Evolutionary conservation across 176 grass and related monocot genomes (phyloP).

Genomic region (Carex kokanica): DNA sequence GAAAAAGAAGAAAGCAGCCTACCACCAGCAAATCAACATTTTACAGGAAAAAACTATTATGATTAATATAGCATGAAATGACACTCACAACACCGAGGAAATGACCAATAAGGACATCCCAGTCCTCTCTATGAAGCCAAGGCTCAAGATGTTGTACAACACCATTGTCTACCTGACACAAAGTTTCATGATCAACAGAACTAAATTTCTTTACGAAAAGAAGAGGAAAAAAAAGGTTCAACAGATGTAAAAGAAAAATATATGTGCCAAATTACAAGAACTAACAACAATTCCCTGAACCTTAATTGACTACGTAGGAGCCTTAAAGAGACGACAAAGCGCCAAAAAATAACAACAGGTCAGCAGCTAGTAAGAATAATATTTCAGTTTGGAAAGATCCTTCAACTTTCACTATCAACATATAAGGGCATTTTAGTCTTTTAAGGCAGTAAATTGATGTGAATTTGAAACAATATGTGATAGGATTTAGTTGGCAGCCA

Average conservation of each 20-base stretch:
- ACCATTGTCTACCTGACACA: conserved; percentile 84
- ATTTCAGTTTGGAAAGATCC: conserved; percentile 10
- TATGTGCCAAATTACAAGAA: background rate
- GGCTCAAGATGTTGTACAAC: conserved; percentile 87
- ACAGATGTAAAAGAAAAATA: background rate
- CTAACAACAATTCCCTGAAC: background rate
- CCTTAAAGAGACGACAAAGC: background rate
- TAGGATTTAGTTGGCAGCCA: background rate
- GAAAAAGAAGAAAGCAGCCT: background rate
- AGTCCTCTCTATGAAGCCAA: conserved; percentile 70
- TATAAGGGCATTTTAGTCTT: background rate
- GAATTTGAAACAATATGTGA: background rate
- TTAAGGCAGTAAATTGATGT: background rate
- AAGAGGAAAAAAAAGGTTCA: background rate
- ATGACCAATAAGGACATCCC: conserved; percentile 97
- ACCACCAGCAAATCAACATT: background rate
- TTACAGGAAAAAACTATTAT: background rate
- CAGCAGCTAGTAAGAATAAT: background rate
- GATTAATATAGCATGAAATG: conserved; percentile 5
- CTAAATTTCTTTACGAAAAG: background rate
- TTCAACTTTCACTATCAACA: background rate
- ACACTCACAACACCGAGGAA: conserved; percentile 96
- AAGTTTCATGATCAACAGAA: conserved; percentile 1
- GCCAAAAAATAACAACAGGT: background rate
- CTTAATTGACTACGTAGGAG: background rate